Percentiles rank a stretch among this genome's conserved stretches.
These are phyloP conservation scores for Colletotrichum agaves DNA, from an alignment of 2,329 filamentous ascomycete genomes.

Conservation along the genomic window DNA sequence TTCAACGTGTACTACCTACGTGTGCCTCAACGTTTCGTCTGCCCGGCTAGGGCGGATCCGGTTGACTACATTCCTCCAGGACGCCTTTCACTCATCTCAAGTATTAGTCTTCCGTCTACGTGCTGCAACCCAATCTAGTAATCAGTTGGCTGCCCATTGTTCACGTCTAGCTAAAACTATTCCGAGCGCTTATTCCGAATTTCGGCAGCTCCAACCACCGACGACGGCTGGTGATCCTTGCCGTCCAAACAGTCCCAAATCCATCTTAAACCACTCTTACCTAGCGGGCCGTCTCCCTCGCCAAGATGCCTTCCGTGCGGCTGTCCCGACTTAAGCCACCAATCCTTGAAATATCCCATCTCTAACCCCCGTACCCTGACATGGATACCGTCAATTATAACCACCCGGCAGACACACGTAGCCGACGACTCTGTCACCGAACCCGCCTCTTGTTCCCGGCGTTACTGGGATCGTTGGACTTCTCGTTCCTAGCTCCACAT, in stretches of 20 bases:
- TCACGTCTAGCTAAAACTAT: not conserved
- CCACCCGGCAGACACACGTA: not conserved
- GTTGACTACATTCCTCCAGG: slow-evolving; percentile 1
- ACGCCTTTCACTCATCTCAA: not conserved
- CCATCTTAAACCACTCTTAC: not conserved
- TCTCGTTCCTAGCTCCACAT: slow-evolving; percentile 11
- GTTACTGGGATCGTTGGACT: not conserved
- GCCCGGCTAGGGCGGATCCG: slow-evolving; percentile 1
- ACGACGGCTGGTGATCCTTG: slow-evolving; percentile 1
- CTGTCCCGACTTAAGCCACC: not conserved
- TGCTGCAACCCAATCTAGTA: too few species aligned
- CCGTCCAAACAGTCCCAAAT: not conserved
- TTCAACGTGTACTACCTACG: slow-evolving; percentile 13
- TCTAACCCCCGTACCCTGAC: slow-evolving; percentile 13
- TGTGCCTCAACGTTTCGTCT: slow-evolving; percentile 2
- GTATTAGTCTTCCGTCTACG: not conserved
- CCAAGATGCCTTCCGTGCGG: not conserved
- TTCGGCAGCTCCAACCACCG: not conserved
- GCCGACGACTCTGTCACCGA: not conserved
- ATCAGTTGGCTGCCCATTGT: not conserved
- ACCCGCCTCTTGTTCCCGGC: slow-evolving; percentile 16
- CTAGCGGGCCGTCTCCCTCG: not conserved
- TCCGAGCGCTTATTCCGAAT: not conserved
- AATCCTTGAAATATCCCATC: not conserved
- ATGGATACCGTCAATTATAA: slow-evolving; percentile 9